phyloP scores from a whole-genome alignment of 164 flowering plant genomes.

The Magnolia sinica region DNA sequence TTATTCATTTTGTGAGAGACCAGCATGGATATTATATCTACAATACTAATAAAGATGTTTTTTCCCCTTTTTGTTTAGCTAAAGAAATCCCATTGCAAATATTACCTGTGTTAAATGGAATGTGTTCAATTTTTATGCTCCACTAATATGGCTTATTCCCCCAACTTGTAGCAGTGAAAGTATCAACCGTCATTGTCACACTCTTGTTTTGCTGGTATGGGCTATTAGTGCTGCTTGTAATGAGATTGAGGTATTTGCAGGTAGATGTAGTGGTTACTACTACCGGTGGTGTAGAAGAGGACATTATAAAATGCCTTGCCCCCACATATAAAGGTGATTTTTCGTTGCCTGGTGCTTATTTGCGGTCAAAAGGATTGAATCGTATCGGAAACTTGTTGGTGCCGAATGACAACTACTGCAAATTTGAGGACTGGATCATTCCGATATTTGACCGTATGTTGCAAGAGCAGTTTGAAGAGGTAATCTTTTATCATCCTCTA shows the following conservation, averaged over 20 bases:
- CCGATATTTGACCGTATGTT: slow-evolving; percentile 90
- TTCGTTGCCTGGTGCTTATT: slow-evolving; percentile 65
- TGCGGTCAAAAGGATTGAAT: slow-evolving; percentile 90
- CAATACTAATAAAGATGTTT: no score
- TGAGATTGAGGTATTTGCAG: slow-evolving; percentile 31
- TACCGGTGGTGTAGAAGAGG: slow-evolving; percentile 96
- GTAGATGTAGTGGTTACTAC: slow-evolving; percentile 97
- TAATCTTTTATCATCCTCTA: slow-evolving; percentile 14
- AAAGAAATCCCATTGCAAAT: no score
- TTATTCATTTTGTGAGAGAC: no score
- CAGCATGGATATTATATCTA: no score
- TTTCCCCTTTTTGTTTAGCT: no score
- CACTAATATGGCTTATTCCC: neutral
- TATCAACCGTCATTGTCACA: neutral
- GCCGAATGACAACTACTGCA: slow-evolving; percentile 96
- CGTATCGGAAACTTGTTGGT: slow-evolving; percentile 94
- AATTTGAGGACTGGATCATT: slow-evolving; percentile 96
- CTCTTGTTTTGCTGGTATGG: neutral
- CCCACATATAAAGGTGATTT: slow-evolving; percentile 84
- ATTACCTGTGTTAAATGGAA: neutral
- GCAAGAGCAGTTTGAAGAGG: slow-evolving; percentile 76
- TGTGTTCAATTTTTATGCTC: neutral
- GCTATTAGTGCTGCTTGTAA: neutral
- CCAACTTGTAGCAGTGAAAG: no score
- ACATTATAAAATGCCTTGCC: slow-evolving; percentile 92